Conservation (phyloP, 768 basidiomycete genomes). For the Leccinum rimulosum region DNA sequence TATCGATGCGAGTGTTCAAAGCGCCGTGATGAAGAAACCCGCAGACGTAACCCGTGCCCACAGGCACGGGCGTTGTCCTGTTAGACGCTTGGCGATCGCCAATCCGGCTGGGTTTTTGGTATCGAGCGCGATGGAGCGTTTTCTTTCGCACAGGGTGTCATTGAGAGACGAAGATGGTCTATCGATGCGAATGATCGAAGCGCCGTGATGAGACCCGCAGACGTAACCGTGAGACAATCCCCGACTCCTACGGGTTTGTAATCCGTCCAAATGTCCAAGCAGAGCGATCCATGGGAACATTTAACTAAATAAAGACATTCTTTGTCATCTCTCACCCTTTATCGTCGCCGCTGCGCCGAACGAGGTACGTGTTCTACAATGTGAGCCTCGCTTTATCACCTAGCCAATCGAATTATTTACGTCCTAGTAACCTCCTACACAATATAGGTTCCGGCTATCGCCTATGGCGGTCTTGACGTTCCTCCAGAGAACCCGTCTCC, state of each 20-base stretch:
- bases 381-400: no score
- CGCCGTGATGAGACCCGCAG: conserved; percentile 77
- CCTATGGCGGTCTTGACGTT: conserved; percentile 59
- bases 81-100: conserved; percentile 53
- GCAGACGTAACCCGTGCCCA: no score
- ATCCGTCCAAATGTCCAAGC: no score
- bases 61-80: conserved; percentile 57
- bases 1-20: no score
- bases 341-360: no score
- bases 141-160: conserved; percentile 64
- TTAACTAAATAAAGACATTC: no score
- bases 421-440: background rate
- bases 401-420: background rate
- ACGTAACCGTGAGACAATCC: no score
- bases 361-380: no score
- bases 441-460: conserved; percentile 35
- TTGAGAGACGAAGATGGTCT: conserved; percentile 41
- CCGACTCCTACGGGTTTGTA: no score
- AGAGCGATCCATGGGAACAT: no score
- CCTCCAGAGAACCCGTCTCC: conserved; percentile 55
- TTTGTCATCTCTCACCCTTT: no score
- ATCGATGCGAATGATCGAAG: conserved; percentile 74
- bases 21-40: no score
- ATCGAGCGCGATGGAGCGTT: conserved; percentile 72
- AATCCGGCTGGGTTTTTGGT: conserved; percentile 60